Conservation (phyloP, 768 basidiomycete species). For the Sarcomyxa edulis region DNA sequence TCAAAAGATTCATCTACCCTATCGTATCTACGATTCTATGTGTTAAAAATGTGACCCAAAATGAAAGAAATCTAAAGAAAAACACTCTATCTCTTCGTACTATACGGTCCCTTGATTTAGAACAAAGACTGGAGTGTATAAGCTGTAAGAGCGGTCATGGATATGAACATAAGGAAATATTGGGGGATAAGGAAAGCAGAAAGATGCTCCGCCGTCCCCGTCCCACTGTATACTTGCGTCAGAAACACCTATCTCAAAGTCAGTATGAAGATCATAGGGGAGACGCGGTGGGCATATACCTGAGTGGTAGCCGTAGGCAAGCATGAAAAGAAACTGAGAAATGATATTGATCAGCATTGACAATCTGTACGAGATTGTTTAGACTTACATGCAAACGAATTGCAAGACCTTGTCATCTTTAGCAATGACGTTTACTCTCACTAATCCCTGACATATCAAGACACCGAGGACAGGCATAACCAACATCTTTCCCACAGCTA, state of each 20-base stretch:
- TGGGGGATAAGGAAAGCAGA: slow-evolving; percentile 62
- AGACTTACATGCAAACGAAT: slow-evolving; percentile 52
- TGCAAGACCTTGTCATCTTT: slow-evolving; percentile 38
- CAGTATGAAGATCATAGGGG: not conserved
- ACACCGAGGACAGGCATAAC: slow-evolving; percentile 46
- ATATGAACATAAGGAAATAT: slow-evolving; percentile 45
- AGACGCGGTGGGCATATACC: slow-evolving; percentile 21
- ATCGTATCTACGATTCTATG: no score
- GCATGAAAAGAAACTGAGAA: slow-evolving; percentile 49
- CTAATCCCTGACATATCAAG: slow-evolving; percentile 35
- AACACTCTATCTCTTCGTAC: slow-evolving; percentile 18
- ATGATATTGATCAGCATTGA: not conserved
- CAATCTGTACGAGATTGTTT: no score
- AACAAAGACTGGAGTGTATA: slow-evolving; percentile 40
- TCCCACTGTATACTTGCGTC: slow-evolving; percentile 63
- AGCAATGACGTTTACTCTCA: slow-evolving; percentile 27
- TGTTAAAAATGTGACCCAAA: no score
- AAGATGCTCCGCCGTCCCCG: slow-evolving; percentile 57
- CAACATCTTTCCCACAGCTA: slow-evolving; percentile 39
- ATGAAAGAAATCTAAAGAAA: no score
- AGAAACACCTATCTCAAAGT: slow-evolving; percentile 41
- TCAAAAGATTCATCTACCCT: no score
- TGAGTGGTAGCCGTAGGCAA: slow-evolving; percentile 59
- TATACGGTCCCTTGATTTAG: no score
- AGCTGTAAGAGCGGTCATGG: slow-evolving; percentile 45